Base-by-base conservation (phyloP, 2,329 filamentous ascomycete genomes). In the Pseudogymnoascus sp. region DNA sequence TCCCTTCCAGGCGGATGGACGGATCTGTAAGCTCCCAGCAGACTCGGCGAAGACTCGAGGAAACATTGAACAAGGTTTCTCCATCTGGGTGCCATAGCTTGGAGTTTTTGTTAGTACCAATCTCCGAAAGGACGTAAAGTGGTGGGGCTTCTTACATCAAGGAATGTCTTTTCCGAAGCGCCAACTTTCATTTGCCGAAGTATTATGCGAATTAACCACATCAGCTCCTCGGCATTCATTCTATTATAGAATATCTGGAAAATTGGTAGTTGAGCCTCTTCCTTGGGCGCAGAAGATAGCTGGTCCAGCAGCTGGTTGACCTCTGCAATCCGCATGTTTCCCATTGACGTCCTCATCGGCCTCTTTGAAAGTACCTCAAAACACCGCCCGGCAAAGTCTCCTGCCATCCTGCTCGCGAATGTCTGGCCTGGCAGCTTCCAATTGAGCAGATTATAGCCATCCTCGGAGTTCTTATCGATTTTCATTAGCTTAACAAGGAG, bases 191-290 rank as follows among this genome's bases (percentile, higher is more conserved):
- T 85, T 68, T 86, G 89, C 64, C 89, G 89, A 28, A 97, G 78
- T 53, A 99, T 88, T 68, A 99, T 97, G 12, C 93, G 88, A 64
- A 99, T 90, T 61, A 97, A 78, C 94, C 94, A 99, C 77, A 89
- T 87, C 66, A 99, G 76, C 75, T 99, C 94, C 65, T 96, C 89
- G 0, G 94, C 83, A 67, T 95, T 95, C 94, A 97, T 97, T 22
- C 84, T 82, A 50, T 86, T 82, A 73, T 97, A 97, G 70, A 97
- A 96, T 4, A 85, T 81, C 65, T 88, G 82, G 66, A 97, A 84
- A 35, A 99, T 88, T 0, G 86, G 86, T 39, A 91, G 72, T 68
- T 97, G 93, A 64, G 93, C 83, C n/a, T 88, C 82, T 75, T 97
- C 93, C 59, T 89, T 89, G 0, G 84, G 82, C 0, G 88, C 87